Base-by-base conservation (phyloP, 2,329 filamentous ascomycete species). In the Xylariales sp. region DNA sequence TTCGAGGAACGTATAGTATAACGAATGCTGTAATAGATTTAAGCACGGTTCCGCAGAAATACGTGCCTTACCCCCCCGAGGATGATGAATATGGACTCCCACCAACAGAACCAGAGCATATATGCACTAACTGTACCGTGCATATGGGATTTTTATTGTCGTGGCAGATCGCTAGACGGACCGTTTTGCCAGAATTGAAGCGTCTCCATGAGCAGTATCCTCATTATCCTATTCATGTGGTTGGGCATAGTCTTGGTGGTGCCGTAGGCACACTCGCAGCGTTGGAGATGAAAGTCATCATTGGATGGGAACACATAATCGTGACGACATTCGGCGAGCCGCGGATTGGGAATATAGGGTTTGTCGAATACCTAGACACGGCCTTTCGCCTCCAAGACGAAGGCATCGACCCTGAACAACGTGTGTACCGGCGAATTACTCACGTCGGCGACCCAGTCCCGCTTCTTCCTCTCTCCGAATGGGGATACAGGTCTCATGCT, bases 271-370 rank as follows among this genome's bases (percentile, higher is more conserved):
- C 93, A 1, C 86, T 99, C 3, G 96, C 94, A 0, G 93, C 88
- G 1, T 84, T 97, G 36, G 96, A 99, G 76, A 87, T 97, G 75
- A 86, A 89, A 66, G 79, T 84, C 30, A 86, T 90, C 0, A 83
- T 91, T n/a, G 93, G 91, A 18, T 96, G 91, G 89, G 80, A 90
- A 8, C 89, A 94, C 2, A 71, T 88, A n/a, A 80, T 85, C 14
- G 89, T 97, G 48, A 98, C 95, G 5, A 98, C 96, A 0, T 99
- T 97, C 79, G 96, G 96, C 9, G 93, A 98, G 80, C 96, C 96
- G 23, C 84, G 87, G 48, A 79, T 90, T 23, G 89, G 89, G 14
- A 91, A 91, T 75, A 72, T 76, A 14, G 84, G 82, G 14, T 81
- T 91, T 30, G 85, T 83, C 45, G 78, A 80, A 7, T 90, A 86